Percentiles rank a stretch among this genome's conserved stretches.
Evolutionary conservation across 78 protist species (phyloP).

Genomic region (Protostelium mycophagum): DNA sequence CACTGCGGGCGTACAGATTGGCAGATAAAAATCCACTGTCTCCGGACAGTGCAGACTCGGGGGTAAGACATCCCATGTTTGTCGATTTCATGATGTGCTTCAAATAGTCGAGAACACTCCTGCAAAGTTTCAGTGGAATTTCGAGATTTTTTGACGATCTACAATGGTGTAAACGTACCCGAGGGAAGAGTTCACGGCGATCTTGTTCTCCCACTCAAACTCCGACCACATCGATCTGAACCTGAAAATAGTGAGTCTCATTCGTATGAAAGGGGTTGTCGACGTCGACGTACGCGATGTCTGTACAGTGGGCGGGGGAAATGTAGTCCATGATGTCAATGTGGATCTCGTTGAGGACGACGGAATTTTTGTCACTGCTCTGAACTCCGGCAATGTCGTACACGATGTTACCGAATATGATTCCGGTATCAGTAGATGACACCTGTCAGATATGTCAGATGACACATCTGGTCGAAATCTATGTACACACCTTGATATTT

Average conservation of each 20-base stretch:
- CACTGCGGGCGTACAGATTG: conserved; percentile 86
- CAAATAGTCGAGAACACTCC: conserved; percentile 69
- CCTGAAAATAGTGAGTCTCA: conserved; percentile 33
- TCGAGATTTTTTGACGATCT: not conserved
- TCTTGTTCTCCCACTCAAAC: conserved; percentile 98
- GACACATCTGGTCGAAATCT: not conserved
- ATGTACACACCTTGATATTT: conserved; percentile 69
- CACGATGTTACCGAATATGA: conserved; percentile 90
- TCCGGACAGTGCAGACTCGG: conserved; percentile 57
- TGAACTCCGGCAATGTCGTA: conserved; percentile 74
- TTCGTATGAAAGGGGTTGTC: not conserved
- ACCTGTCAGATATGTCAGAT: too few species aligned
- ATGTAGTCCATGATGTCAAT: conserved; percentile 97
- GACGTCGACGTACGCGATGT: not conserved
- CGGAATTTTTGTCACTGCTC: conserved; percentile 68
- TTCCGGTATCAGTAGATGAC: conserved; percentile 94
- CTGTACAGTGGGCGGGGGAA: conserved; percentile 78
- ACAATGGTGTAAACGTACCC: not conserved
- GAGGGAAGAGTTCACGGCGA: conserved; percentile 49
- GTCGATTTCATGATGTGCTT: conserved; percentile 79
- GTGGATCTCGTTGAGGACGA: conserved; percentile 90
- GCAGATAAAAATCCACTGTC: conserved; percentile 94
- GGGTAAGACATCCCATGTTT: conserved; percentile 91
- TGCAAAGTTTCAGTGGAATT: conserved; percentile 1
- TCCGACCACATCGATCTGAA: conserved; percentile 96